Base-by-base conservation (phyloP, 768 basidiomycete genomes). In the Russula lepida region DNA sequence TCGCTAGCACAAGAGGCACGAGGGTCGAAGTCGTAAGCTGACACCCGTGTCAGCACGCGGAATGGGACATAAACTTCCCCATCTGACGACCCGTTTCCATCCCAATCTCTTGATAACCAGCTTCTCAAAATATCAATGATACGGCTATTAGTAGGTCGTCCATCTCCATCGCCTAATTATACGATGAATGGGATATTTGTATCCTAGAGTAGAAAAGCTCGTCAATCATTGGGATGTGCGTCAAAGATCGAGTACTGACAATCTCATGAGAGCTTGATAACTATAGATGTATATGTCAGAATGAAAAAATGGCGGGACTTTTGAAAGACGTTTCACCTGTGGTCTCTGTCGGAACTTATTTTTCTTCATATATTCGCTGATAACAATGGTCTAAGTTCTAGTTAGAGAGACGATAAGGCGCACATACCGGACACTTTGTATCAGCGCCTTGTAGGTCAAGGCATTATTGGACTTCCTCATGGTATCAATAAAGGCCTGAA, bases 261-360 rank as follows among this genome's bases (percentile, higher is more conserved):
- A 60, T 60, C 6, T 30, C n/a, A 1, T 41, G 47, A 32, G 54
- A 55, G 13, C 53, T 60, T 6, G 59, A 60, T 12, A 60, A 37
- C 59, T 60, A 17, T 21, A 19, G 0, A 54, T 17, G 33, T 55
- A 19, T 55, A 5, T 2, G 28, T 47, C 27, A 54, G 17, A 25
- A 25, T 48, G 28, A 4, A 23, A 25, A 25, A 28, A 19, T 2
- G 5, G n/a, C 6, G 23, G 12, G 17, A 13, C 43, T 17, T 23
- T 27, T 28, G 27, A 23, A n/a, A 48, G 33, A 21, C 21, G 15
- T 17, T 46, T 49, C 43, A 60, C 59, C 30, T 25, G 54, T 12
- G 54, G 59, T 32, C 23, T 28, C 21, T 60, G 59, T 1, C 4
- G 6, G 17, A 41, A 43, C 19, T 7, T 1, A 0, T 21, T 8